These are phyloP conservation scores for Rubroshorea leprosula DNA, from an alignment of 345 rosid genomes.

Conservation along the genomic window DNA sequence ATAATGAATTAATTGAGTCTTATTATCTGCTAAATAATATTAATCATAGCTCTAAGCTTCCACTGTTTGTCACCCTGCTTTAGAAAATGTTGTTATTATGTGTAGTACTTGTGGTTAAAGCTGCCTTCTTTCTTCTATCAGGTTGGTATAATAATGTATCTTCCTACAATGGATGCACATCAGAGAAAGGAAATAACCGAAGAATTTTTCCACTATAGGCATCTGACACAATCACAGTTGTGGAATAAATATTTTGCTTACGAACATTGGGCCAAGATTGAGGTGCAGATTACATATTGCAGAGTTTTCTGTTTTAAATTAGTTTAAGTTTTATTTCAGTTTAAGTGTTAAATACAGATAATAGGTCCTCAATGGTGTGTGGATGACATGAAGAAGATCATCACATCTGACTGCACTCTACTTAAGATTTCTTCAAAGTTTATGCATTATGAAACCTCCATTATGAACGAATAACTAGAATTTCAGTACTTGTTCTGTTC, in stretches of 20 bases:
- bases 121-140: slow-evolving; percentile 24
- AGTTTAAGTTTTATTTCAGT: background rate
- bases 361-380: background rate
- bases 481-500: too few species aligned
- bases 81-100: background rate
- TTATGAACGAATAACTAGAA: too few species aligned
- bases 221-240: slow-evolving; percentile 48
- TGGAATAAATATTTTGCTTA: slow-evolving; percentile 84
- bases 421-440: too few species aligned
- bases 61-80: background rate
- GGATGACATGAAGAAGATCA: background rate
- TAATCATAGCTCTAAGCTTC: background rate
- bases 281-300: slow-evolving; percentile 42
- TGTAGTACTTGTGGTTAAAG: background rate
- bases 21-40: too few species aligned
- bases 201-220: slow-evolving; percentile 87
- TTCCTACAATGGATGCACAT: slow-evolving; percentile 85
- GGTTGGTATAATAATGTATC: slow-evolving; percentile 99
- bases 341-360: too few species aligned
- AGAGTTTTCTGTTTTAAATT: slow-evolving; percentile 5
- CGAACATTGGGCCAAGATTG: slow-evolving; percentile 98
- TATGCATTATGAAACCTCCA: too few species aligned
- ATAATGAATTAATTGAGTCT: too few species aligned
- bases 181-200: slow-evolving; percentile 94
- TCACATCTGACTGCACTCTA: background rate